phyloP scores from a whole-genome alignment of 2,329 filamentous ascomycete genomes.

The Talaromyces verruculosus region DNA sequence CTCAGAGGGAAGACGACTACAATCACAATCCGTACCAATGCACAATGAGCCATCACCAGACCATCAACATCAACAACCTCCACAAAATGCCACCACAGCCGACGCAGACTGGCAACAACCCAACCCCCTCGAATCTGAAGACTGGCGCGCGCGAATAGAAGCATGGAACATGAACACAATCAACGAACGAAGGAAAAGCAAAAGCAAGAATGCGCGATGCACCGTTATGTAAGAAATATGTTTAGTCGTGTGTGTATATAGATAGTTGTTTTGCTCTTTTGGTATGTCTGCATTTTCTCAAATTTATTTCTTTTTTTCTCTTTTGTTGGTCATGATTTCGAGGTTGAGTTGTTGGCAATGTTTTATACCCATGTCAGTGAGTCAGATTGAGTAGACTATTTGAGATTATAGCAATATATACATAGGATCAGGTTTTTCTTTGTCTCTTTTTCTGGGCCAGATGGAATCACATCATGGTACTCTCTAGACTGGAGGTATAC shows the following conservation, averaged over 20 bases:
- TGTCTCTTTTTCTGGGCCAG: neutral
- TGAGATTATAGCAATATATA: neutral
- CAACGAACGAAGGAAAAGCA: conserved; percentile 34
- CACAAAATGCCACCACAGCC: neutral
- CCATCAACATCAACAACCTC: neutral
- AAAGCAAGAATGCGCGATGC: conserved; percentile 35
- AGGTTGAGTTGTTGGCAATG: neutral
- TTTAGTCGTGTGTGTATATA: neutral
- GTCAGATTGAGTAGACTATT: neutral
- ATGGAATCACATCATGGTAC: too few relatives aligned
- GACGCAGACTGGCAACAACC: conserved; percentile 19
- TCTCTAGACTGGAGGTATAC: too few relatives aligned
- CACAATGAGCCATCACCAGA: neutral
- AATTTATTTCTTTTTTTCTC: neutral
- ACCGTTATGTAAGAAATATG: conserved; percentile 35
- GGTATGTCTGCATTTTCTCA: neutral
- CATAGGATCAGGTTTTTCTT: neutral
- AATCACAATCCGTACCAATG: neutral
- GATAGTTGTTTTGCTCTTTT: neutral
- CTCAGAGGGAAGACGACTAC: neutral
- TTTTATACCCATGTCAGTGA: conserved; percentile 6
- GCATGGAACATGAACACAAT: conserved; percentile 43
- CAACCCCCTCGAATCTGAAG: conserved; percentile 26
- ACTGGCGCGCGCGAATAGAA: conserved; percentile 41
- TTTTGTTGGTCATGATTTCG: neutral